Base-by-base conservation (phyloP, 1,284 basidiomycete species). In the Acaromyces ingoldii region DNA sequence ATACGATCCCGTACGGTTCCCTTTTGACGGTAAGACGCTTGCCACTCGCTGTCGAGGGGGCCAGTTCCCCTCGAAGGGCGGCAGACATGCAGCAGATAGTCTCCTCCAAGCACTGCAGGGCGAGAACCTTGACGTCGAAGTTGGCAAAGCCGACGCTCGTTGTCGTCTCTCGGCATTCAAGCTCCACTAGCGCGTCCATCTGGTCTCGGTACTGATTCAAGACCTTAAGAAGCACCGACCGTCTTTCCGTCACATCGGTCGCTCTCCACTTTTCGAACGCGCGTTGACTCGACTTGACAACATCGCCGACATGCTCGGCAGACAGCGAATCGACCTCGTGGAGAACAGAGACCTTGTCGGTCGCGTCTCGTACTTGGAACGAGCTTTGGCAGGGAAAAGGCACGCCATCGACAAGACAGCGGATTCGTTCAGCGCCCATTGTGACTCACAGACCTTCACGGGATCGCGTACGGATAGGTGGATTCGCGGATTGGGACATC, bases 331-430 rank as follows among this genome's bases (percentile, higher is more conserved):
- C 30, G 13, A 60, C 60, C 1, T 53, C 6, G 55, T 65, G 62
- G 4, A 51, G 45, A 1, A 65, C 55, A 28, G 42, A 58, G 51
- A 28, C 56, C 48, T 10, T 21, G 17, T 11, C 37, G 19, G 17
- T n/a, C n/a, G 42, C 11, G 26, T 45, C 42, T 26, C 57, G 55
- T 43, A 76, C 67, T 2, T 60, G 24, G 49, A 64, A 76, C 3
- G 63, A 64, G 15, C 54, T 51, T 3, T 44, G 26, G 7, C 60
- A 61, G 13, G 47, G 51, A 34, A 54, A 65, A 10, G 64, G 49
- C 31, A 64, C 40, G 43, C 67, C 70, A 52, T 64, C 56, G 52
- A 76, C 42, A 45, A 68, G 58, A 51, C 65, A 66, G 6, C 72
- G 74, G 2, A 76, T n/a, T n/a, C n/a, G n/a, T n/a, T n/a, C n/a